These are phyloP conservation scores for Phytophthora ramorum DNA, from an alignment of 352 stramenopile species.

Conservation along the genomic window DNA sequence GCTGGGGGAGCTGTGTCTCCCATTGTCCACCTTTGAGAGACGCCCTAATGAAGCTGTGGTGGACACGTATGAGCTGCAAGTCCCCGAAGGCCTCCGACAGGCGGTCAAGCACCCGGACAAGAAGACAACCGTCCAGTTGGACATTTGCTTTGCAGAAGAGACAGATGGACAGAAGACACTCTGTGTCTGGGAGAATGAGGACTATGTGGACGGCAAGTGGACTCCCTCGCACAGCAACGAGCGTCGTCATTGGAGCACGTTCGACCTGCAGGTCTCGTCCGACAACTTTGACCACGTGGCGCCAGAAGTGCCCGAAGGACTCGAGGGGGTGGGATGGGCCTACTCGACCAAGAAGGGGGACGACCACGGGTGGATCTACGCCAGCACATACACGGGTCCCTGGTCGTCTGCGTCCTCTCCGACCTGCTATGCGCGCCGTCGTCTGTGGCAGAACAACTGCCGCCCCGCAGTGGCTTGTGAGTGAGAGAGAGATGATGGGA, in stretches of 20 bases:
- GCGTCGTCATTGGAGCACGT: slow-evolving; percentile 62
- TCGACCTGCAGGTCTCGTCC: slow-evolving; percentile 63
- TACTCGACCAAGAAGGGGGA: slow-evolving; percentile 75
- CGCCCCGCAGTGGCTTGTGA: slow-evolving; percentile 55
- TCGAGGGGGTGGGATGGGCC: slow-evolving; percentile 66
- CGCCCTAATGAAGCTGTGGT: slow-evolving; percentile 58
- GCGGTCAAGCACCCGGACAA: slow-evolving; percentile 51
- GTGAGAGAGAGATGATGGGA: slow-evolving; percentile 10
- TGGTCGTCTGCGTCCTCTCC: slow-evolving; percentile 42
- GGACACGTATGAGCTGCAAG: slow-evolving; percentile 55
- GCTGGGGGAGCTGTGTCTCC: slow-evolving; percentile 57
- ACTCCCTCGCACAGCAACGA: slow-evolving; percentile 59
- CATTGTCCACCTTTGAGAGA: slow-evolving; percentile 55
- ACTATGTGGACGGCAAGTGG: slow-evolving; percentile 55
- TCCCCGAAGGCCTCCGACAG: slow-evolving; percentile 53
- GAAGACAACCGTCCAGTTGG: slow-evolving; percentile 47
- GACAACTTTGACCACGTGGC: slow-evolving; percentile 75
- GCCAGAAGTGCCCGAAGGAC: slow-evolving; percentile 53
- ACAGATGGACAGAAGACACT: slow-evolving; percentile 64
- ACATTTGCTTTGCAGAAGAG: slow-evolving; percentile 43
- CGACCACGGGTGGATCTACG: slow-evolving; percentile 77
- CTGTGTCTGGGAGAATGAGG: slow-evolving; percentile 75
- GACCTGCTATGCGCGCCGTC: slow-evolving; percentile 56
- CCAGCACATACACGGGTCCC: slow-evolving; percentile 65
- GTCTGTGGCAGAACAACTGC: slow-evolving; percentile 81